Conservation (phyloP, 352 stramenopile genomes). For the Globisporangium recalcitrans region DNA sequence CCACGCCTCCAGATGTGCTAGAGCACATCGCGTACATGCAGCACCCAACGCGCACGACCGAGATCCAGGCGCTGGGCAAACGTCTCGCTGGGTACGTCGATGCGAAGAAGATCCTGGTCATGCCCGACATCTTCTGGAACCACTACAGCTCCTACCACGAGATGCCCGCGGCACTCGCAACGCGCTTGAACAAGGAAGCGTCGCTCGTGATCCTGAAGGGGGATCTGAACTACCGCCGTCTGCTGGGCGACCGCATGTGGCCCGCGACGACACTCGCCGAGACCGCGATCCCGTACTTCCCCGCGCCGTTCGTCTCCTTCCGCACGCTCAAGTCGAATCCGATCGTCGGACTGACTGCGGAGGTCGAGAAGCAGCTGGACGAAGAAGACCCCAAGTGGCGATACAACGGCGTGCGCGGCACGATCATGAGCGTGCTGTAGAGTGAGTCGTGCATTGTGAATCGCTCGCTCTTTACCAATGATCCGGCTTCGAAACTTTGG, state of each 20-base stretch:
- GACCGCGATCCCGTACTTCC: slow-evolving; percentile 79
- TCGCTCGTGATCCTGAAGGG: slow-evolving; percentile 95
- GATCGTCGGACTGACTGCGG: slow-evolving; percentile 43
- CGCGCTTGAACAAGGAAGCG: slow-evolving; percentile 26
- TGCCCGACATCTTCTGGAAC: slow-evolving; percentile 55
- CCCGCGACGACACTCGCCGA: slow-evolving; percentile 72
- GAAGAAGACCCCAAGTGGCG: slow-evolving; percentile 54
- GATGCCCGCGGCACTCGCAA: slow-evolving; percentile 33
- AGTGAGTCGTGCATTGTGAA: too few relatives aligned
- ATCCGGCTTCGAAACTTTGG: neutral
- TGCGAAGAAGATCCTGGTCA: slow-evolving; percentile 44
- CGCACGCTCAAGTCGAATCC: slow-evolving; percentile 72
- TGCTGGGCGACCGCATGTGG: slow-evolving; percentile 93
- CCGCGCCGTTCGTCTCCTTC: slow-evolving; percentile 57
- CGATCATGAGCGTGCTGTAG: slow-evolving; percentile 52
- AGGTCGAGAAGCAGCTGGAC: slow-evolving; percentile 39
- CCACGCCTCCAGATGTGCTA: slow-evolving; percentile 46
- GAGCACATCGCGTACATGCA: slow-evolving; percentile 60
- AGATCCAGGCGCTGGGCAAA: slow-evolving; percentile 42
- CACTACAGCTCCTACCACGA: slow-evolving; percentile 73
- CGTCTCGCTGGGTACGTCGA: slow-evolving; percentile 33
- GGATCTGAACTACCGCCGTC: slow-evolving; percentile 96
- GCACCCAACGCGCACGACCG: slow-evolving; percentile 19
- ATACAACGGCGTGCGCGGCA: slow-evolving; percentile 63
- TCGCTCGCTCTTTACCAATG: neutral